Evolutionary conservation across 139 green algal genomes (phyloP), one percentile per base, ranked within the genome.

Genomic region (Mesotaenium endlicherianum): DNA sequence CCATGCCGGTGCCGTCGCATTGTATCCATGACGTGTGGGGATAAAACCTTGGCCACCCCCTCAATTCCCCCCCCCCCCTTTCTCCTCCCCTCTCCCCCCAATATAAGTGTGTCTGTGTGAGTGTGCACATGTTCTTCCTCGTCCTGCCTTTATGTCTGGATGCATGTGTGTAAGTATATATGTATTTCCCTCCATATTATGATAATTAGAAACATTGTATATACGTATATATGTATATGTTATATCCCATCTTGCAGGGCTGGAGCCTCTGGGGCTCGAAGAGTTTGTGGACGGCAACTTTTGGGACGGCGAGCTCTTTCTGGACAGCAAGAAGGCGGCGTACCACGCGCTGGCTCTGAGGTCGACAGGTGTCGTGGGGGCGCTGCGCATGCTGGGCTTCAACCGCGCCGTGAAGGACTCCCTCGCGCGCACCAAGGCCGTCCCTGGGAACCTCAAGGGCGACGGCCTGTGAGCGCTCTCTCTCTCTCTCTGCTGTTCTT

Each of bases 401-500:
- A 84, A 85, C 26, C 72, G 43, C n/a, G 41, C 50, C 5, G 70
- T 81, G 42, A 85, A 67, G 30, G 44, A 77, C 20, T 41, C 30
- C 1, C 30, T 85, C 5, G 42, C 20, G 30, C 30, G 43, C n/a
- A 83, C 78, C 70, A 60, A 50, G 41, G 31, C 47, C n/a, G 43
- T 85, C 20, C n/a, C 75, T 17, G 68, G 64, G 3, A 49, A 85
- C 26, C 70, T 85, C 20, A 49, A 30, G 26, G 78, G 78, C 11
- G 78, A 85, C 20, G 78, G 78, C 30, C 68, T 85, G 78, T 85
- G 47, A 85, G 78, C n/a, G n/a, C n/a, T 82, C 14, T 77, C 67
- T 64, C 26, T 64, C 50, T 20, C 50, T 64, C 26, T 64, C 50
- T 64, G 40, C 6, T 11, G 16, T 59, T 31, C 2, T 77, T 77